Conservation (phyloP, 2,329 filamentous ascomycete genomes). For the Sporothrix sp. region DNA sequence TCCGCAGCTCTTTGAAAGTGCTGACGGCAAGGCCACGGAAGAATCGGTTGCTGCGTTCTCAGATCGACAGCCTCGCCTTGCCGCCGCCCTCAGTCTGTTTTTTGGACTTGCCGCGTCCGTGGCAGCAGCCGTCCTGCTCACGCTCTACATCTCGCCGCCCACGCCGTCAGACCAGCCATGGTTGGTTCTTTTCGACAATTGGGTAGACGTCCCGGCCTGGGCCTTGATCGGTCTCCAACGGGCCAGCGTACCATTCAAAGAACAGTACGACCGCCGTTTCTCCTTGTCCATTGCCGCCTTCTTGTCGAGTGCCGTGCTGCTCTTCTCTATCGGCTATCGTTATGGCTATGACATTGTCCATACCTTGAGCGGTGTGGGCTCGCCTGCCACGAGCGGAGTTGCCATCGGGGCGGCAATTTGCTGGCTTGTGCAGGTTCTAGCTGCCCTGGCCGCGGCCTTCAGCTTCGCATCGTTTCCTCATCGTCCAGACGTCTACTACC, state of each 20-base stretch:
- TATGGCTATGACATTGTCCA: slow-evolving; percentile 21
- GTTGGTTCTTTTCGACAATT: slow-evolving; percentile 11
- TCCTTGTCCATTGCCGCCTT: slow-evolving; percentile 21
- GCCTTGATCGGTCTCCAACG: slow-evolving; percentile 23
- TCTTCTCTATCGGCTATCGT: slow-evolving; percentile 20
- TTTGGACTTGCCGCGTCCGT: slow-evolving; percentile 22
- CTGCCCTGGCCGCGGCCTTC: slow-evolving; percentile 18
- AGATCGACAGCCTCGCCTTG: slow-evolving; percentile 22
- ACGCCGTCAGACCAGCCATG: not conserved
- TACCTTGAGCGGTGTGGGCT: slow-evolving; percentile 12
- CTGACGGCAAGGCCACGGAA: slow-evolving; percentile 26
- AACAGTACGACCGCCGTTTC: slow-evolving; percentile 23
- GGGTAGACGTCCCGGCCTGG: slow-evolving; percentile 21
- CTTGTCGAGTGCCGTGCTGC: slow-evolving; percentile 20
- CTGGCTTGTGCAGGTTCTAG: slow-evolving; percentile 21
- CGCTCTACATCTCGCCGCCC: not conserved
- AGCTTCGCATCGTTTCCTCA: slow-evolving; percentile 25
- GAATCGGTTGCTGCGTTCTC: slow-evolving; percentile 25
- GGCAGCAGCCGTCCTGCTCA: slow-evolving; percentile 18
- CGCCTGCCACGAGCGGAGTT: not conserved
- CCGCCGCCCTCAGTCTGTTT: slow-evolving; percentile 20
- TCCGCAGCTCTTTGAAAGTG: slow-evolving; percentile 23
- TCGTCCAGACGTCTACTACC: slow-evolving; percentile 26
- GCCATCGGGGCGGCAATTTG: slow-evolving; percentile 18
- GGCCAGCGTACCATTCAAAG: slow-evolving; percentile 21